Evolutionary conservation across 2,329 filamentous ascomycete species (phyloP), one percentile per base, ranked within the genome.

Genomic region (Paraconiothyrium brasiliense): DNA sequence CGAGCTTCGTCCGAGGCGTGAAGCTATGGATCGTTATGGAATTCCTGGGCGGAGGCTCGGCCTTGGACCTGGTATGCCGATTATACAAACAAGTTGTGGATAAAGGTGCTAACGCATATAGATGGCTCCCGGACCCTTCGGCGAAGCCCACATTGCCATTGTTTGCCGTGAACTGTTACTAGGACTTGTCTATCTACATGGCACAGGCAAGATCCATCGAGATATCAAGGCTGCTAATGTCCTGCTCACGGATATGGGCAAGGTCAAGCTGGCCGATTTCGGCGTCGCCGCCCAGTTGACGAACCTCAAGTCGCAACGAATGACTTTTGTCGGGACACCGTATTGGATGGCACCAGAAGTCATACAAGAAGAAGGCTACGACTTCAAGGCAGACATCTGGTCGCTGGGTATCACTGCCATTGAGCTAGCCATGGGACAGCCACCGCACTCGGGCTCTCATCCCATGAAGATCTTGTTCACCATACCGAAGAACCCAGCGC

Each of bases 11-110:
- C n/a, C 89, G 92, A 70, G 95, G 95, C 30, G 92, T 94, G 77
- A 99, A 98, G 81, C 83, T 99, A 84, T 99, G 95, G 95, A 99
- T 99, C 75, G 93, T 98, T 61, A 99, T 99, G 95, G 95, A 99
- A 80, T 99, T 91, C 75, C 84, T 99, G 11, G 95, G 95, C 6
- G 95, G 95, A 66, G 95, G 95, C 44, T 98, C 95, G 20, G 97
- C 95, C 77, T 85, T 97, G 67, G 95, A 99, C 78, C 80, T 99
- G 84, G 92, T 97, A 27, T 4, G 49, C n/a, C 44, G 86, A 72
- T 84, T 58, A 27, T 11, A 41, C 27, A 41, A n/a, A 24, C 20
- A 13, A n/a, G 47, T n/a, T 34, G 55, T 22, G 51, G 7, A 0
- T 27, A 10, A 41, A 10, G 20, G 10, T 59, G 58, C 76, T 76